Base-by-base conservation (phyloP, 1,284 basidiomycete species). In the Melampsora larici-populina region DNA sequence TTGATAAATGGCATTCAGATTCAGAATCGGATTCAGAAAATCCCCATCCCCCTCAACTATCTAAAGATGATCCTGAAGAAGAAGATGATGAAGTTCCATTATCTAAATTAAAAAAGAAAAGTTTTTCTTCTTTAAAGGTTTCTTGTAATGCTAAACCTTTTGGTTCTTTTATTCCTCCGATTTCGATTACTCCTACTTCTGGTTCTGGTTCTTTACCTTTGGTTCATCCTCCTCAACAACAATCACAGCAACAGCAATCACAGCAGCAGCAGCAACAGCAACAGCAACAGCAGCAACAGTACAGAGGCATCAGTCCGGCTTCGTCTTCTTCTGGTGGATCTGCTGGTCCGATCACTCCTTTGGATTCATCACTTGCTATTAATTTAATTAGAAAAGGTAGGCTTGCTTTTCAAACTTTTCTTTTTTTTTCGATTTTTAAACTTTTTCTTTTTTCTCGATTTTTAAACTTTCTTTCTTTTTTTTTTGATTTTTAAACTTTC, bases 231-330 rank as follows among this genome's bases (percentile, higher is more conserved):
- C 18, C 55, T 26, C n/a, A 5, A 5, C 24, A 24, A n/a, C 33
- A 11, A n/a, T n/a, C n/a, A 62, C 11, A 62, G 15, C 60, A 17
- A 11, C 29, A 62, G 15, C 13, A 62, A 62, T 13, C 60, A 11
- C 60, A 26, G 9, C 29, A 9, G 36, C 55, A 40, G 36, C n/a
- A 24, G 21, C 48, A 60, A 8, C 48, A n/a, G 26, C 46, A 49
- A 1, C 51, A n/a, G 36, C 40, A n/a, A n/a, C 67, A 2, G 31
- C 5, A 31, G 29, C 60, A 72, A 62, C 74, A 77, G 26, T 33
- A 64, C 3, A 26, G 74, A 2, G 74, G 74, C 17, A n/a, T n/a
- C n/a, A 77, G 69, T 62, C 62, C 64, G 18, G 66, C 74, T n/a
- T 64, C 55, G 2, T 68, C 65, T 4, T 77, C 74, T 18, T 60